Evolutionary conservation across 225 moss, liverwort and hornwort species (phyloP).

Genomic region (Lunularia cruciata): DNA sequence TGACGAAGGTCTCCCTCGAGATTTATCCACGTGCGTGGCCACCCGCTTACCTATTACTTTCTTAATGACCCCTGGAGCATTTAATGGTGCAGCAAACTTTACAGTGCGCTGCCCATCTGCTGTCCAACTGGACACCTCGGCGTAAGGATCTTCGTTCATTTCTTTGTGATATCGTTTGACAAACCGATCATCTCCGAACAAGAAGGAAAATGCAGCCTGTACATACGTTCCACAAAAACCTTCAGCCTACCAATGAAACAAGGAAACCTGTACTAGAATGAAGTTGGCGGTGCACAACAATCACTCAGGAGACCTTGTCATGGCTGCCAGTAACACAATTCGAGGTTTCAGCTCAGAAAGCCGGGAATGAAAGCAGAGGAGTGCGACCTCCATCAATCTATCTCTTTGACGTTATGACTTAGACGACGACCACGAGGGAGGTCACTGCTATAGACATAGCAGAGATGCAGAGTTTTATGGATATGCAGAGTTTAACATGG

Average conservation of each 20-base stretch:
- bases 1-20: too few relatives aligned
- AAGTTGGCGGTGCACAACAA: background rate
- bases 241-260: background rate
- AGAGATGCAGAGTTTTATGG: too few relatives aligned
- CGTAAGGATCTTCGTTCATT: conserved; percentile 51
- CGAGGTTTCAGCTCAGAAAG: background rate
- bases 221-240: background rate
- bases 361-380: background rate
- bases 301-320: background rate
- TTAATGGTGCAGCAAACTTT: conserved; percentile 43
- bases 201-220: conserved; percentile 54
- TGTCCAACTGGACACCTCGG: conserved; percentile 55
- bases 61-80: conserved; percentile 46
- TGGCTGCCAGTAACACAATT: too few relatives aligned
- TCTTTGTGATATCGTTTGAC: conserved; percentile 54
- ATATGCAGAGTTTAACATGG: too few relatives aligned
- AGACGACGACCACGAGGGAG: too few relatives aligned
- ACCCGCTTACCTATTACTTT: conserved; percentile 38
- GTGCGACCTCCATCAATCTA: background rate
- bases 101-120: conserved; percentile 44
- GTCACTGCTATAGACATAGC: too few relatives aligned
- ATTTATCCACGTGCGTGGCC: too few relatives aligned
- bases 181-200: conserved; percentile 56
- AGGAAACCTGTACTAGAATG: background rate
- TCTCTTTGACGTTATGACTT: too few relatives aligned